Evolutionary conservation across 2,329 filamentous ascomycete genomes (phyloP).

Genomic region (Cryphonectria naterciae): DNA sequence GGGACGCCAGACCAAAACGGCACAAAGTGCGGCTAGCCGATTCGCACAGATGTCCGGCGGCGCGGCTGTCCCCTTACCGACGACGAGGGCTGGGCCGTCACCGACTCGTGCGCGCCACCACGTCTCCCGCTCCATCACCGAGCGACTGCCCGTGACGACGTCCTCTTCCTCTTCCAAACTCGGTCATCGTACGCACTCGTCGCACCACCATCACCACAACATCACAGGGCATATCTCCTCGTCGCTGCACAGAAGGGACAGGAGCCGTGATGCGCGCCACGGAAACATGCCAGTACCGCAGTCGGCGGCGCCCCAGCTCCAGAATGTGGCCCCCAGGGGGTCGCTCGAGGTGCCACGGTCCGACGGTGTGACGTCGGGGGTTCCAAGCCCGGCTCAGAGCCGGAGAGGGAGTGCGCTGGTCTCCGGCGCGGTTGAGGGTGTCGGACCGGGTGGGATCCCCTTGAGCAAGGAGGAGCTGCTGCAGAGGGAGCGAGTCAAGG

Average conservation of each 20-base stretch:
- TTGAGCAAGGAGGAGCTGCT: slow-evolving; percentile 45
- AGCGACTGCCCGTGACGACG: slow-evolving; percentile 49
- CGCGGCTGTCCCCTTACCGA: slow-evolving; percentile 15
- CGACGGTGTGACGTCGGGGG: slow-evolving; percentile 49
- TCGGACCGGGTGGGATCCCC: slow-evolving; percentile 27
- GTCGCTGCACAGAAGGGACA: slow-evolving; percentile 39
- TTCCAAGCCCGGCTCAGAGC: slow-evolving; percentile 48
- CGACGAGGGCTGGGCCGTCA: slow-evolving; percentile 36
- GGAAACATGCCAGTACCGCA: slow-evolving; percentile 34
- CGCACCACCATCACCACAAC: slow-evolving; percentile 33
- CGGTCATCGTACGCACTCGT: slow-evolving; percentile 39
- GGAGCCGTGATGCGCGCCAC: slow-evolving; percentile 40
- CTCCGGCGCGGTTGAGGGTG: slow-evolving; percentile 34
- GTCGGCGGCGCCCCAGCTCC: slow-evolving; percentile 33
- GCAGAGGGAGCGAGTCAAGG: slow-evolving; percentile 47
- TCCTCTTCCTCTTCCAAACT: slow-evolving; percentile 36
- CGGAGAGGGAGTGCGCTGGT: slow-evolving; percentile 47
- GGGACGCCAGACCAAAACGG: background rate
- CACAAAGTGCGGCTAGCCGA: slow-evolving; percentile 2
- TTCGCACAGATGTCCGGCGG: slow-evolving; percentile 25
- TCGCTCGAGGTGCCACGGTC: slow-evolving; percentile 53
- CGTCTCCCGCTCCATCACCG: slow-evolving; percentile 59
- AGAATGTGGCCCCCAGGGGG: slow-evolving; percentile 35
- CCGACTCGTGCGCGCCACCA: slow-evolving; percentile 52
- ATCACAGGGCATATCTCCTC: slow-evolving; percentile 37